These are phyloP conservation scores for Calonectria crousiana DNA, from an alignment of 2,329 filamentous ascomycete species.

Conservation along the genomic window DNA sequence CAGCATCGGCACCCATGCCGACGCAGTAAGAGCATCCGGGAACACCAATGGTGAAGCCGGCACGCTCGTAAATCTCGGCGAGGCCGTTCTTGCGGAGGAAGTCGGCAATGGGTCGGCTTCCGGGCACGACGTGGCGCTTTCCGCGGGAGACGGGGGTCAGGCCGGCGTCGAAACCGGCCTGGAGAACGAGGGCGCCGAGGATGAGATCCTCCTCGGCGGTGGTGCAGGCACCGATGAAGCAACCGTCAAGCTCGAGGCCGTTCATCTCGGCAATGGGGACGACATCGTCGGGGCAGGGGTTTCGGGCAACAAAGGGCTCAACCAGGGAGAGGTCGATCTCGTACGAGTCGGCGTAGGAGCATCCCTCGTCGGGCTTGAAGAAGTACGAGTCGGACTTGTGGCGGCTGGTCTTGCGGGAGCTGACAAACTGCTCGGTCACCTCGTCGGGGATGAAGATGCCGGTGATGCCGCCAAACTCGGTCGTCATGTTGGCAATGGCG, in stretches of 20 bases:
- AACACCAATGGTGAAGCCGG: slow-evolving; percentile 54
- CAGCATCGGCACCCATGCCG: slow-evolving; percentile 56
- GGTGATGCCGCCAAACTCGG: slow-evolving; percentile 56
- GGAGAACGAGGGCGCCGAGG: slow-evolving; percentile 54
- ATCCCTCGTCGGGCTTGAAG: slow-evolving; percentile 53
- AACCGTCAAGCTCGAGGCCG: slow-evolving; percentile 52
- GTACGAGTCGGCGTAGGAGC: slow-evolving; percentile 49
- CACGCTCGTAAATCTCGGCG: slow-evolving; percentile 51
- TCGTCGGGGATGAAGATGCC: slow-evolving; percentile 55
- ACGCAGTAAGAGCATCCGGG: slow-evolving; percentile 60
- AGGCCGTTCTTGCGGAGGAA: slow-evolving; percentile 49
- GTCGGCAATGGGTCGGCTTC: slow-evolving; percentile 52
- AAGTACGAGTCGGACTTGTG: slow-evolving; percentile 46
- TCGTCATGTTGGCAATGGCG: slow-evolving; percentile 61
- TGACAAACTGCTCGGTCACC: slow-evolving; percentile 49
- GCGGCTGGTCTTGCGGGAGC: slow-evolving; percentile 39
- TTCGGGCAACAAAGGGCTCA: slow-evolving; percentile 51
- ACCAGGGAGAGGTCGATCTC: slow-evolving; percentile 54
- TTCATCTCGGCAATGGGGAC: slow-evolving; percentile 50
- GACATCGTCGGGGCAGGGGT: slow-evolving; percentile 57
- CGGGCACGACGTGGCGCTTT: slow-evolving; percentile 54
- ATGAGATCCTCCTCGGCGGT: slow-evolving; percentile 58
- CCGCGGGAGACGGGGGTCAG: slow-evolving; percentile 46
- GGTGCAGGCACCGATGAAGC: slow-evolving; percentile 60
- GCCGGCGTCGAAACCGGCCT: slow-evolving; percentile 50